phyloP scores from a whole-genome alignment of 2,329 filamentous ascomycete genomes.

The Aspergillus fijiensis region DNA sequence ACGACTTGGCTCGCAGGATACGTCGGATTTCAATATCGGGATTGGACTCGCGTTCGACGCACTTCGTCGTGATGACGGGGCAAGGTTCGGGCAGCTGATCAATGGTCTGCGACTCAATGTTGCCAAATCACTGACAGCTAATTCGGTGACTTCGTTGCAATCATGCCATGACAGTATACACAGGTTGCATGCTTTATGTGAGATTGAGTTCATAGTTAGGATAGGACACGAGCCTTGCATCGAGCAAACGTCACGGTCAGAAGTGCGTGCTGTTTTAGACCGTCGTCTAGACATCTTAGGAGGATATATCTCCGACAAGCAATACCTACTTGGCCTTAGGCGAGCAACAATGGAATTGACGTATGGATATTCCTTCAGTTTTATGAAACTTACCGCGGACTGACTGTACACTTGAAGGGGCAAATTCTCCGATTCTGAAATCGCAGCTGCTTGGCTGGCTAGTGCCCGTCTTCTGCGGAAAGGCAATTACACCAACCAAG shows the following conservation, averaged over 20 bases:
- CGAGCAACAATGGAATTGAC: conserved; percentile 83
- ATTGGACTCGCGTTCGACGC: conserved; percentile 68
- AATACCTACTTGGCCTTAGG: conserved; percentile 83
- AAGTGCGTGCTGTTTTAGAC: conserved; percentile 58
- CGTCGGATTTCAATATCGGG: conserved; percentile 76
- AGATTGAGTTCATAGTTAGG: conserved; percentile 74
- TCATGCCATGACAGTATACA: conserved; percentile 82
- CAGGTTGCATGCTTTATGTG: conserved; percentile 81
- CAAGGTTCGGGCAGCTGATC: conserved; percentile 59
- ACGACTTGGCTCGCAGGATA: conserved; percentile 33
- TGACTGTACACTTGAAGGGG: conserved; percentile 36
- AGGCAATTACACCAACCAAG: conserved; percentile 76
- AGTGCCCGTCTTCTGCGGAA: conserved; percentile 86
- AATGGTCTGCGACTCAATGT: conserved; percentile 67
- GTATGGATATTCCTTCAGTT: conserved; percentile 11
- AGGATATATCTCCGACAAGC: conserved; percentile 87
- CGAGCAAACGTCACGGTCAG: conserved; percentile 19
- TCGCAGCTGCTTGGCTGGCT: conserved; percentile 80
- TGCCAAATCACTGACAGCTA: conserved; percentile 70
- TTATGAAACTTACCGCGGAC: conserved; percentile 7
- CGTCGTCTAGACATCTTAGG: conserved; percentile 86
- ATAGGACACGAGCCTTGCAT: conserved; percentile 32
- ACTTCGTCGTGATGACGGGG: conserved; percentile 54
- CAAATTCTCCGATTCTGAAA: conserved; percentile 67
- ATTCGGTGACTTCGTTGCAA: conserved; percentile 76